Conservation (phyloP, 2,329 filamentous ascomycete genomes). For the Diplocarpon rosae region DNA sequence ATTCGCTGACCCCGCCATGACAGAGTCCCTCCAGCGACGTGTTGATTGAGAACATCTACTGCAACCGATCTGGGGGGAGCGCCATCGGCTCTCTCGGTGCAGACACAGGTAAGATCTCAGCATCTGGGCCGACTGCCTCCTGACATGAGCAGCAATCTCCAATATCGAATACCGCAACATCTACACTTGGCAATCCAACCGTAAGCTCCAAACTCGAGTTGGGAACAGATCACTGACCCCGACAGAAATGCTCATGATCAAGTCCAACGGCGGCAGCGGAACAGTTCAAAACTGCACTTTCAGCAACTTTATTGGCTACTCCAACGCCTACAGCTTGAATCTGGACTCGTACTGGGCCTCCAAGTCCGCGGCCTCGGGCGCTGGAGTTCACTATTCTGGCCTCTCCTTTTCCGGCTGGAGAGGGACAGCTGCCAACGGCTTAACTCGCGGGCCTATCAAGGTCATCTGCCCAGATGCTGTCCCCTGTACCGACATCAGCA, state of each 20-base stretch:
- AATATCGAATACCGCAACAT: constrained; percentile 26
- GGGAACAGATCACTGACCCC: too few relatives aligned
- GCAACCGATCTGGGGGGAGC: constrained; percentile 30
- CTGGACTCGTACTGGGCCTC: constrained; percentile 23
- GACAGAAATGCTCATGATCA: constrained; percentile 29
- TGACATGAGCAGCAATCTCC: constrained; percentile 7
- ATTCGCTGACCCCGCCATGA: too few relatives aligned
- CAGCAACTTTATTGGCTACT: constrained; percentile 23
- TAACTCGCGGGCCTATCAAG: constrained; percentile 23
- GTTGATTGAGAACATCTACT: constrained; percentile 29
- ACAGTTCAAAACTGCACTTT: constrained; percentile 29
- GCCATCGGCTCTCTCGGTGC: constrained; percentile 28
- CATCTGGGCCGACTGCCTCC: neutral
- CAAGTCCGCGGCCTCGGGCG: constrained; percentile 18
- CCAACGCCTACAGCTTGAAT: constrained; percentile 17
- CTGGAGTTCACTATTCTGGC: constrained; percentile 18
- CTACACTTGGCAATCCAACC: constrained; percentile 27
- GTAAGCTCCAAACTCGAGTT: too few relatives aligned
- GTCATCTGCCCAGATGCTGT: constrained; percentile 27
- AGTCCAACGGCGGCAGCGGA: constrained; percentile 31
- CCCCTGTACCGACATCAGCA: constrained; percentile 25
- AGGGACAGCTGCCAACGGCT: constrained; percentile 27
- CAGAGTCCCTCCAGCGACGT: constrained; percentile 27
- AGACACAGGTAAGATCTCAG: constrained; percentile 1
- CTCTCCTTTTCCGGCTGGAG: constrained; percentile 26